A percentile compares a stretch with the other conserved stretches of the same genome.
These are phyloP conservation scores for Aspergillus sp. DNA, from an alignment of 2,329 filamentous ascomycete species.

Conservation along the genomic window DNA sequence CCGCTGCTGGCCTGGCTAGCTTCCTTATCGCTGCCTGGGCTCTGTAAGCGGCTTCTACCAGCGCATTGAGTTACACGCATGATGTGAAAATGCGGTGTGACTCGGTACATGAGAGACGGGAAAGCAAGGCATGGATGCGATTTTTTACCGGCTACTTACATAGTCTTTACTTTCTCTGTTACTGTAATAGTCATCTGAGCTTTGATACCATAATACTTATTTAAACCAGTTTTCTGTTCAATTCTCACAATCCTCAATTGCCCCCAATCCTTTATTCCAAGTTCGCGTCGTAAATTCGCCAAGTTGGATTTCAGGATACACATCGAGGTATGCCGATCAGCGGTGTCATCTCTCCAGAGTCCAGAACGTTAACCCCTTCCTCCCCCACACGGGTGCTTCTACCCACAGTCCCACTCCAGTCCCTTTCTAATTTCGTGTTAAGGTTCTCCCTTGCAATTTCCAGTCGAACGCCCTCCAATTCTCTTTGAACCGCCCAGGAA, in stretches of 20 bases:
- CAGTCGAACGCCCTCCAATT: too few relatives aligned
- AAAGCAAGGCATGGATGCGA: slow-evolving; percentile 4
- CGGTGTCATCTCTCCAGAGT: too few relatives aligned
- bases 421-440: too few relatives aligned
- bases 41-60: slow-evolving; percentile 27
- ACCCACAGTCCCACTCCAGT: too few relatives aligned
- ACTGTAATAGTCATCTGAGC: slow-evolving; percentile 9
- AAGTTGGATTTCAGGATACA: background rate
- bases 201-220: slow-evolving; percentile 3
- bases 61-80: background rate
- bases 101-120: slow-evolving; percentile 1
- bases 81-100: background rate
- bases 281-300: too few relatives aligned
- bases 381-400: too few relatives aligned
- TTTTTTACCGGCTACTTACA: slow-evolving; percentile 11
- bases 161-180: slow-evolving; percentile 11
- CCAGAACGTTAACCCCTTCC: too few relatives aligned
- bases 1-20: slow-evolving; percentile 35
- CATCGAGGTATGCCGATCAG: background rate
- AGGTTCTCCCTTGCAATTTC: too few relatives aligned
- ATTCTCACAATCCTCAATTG: background rate
- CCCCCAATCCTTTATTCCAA: background rate
- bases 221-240: background rate
- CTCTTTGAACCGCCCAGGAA: too few relatives aligned
- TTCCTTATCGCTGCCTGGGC: slow-evolving; percentile 37